Conservation (phyloP, 1,284 basidiomycete species). For the Cryptococcus sp. region DNA sequence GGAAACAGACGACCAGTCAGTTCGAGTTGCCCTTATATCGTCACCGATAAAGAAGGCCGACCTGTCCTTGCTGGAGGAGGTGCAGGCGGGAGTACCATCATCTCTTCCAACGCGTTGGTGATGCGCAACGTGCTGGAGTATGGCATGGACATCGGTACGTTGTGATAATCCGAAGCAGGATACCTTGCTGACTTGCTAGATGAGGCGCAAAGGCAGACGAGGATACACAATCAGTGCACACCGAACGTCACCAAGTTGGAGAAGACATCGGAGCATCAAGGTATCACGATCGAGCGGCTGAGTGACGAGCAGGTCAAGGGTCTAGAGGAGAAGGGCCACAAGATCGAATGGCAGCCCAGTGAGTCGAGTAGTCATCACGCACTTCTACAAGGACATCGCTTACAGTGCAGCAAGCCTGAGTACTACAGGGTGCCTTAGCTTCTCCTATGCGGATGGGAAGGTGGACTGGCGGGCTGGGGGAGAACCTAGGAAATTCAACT, state of each 20-base stretch:
- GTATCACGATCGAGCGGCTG: slow-evolving; percentile 16
- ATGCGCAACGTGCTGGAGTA: slow-evolving; percentile 30
- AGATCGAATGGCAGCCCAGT: slow-evolving; percentile 19
- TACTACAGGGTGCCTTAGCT: slow-evolving; percentile 2
- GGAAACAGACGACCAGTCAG: slow-evolving; percentile 33
- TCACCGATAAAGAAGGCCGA: slow-evolving; percentile 13
- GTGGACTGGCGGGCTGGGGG: slow-evolving; percentile 3
- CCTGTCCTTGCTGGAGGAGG: slow-evolving; percentile 26
- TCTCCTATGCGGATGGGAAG: not conserved
- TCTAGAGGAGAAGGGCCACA: slow-evolving; percentile 21
- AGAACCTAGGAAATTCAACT: slow-evolving; percentile 10
- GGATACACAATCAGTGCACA: slow-evolving; percentile 37
- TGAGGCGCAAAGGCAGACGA: slow-evolving; percentile 20
- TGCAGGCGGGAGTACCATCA: slow-evolving; percentile 38
- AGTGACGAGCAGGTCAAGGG: slow-evolving; percentile 13
- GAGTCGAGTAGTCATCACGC: not conserved
- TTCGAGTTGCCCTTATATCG: slow-evolving; percentile 35
- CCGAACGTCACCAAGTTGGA: slow-evolving; percentile 28
- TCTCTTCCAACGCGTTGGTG: slow-evolving; percentile 30
- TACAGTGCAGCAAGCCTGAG: not conserved
- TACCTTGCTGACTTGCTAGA: not conserved
- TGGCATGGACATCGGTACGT: slow-evolving; percentile 15
- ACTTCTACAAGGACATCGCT: not conserved
- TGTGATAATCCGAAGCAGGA: not conserved
- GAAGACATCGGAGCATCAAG: slow-evolving; percentile 8